Conservation (phyloP, 1,284 basidiomycete genomes). For the Singerocomus rubriflavus region DNA sequence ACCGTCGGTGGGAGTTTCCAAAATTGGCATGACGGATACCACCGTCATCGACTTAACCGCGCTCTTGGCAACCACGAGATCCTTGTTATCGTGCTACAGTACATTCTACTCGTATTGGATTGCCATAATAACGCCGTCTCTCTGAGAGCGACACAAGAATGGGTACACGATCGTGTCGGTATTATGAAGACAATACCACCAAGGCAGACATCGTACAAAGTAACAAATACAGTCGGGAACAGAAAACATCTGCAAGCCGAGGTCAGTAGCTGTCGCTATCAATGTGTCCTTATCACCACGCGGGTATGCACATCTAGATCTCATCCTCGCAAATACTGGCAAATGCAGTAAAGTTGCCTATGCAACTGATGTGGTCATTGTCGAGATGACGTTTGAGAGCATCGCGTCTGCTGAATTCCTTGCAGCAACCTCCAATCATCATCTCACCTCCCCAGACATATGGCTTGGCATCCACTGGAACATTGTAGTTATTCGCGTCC, state of each 20-base stretch:
- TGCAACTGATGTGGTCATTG: constrained; percentile 40
- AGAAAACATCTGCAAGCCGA: constrained; percentile 4
- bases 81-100: constrained; percentile 9
- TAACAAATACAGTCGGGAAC: constrained; percentile 12
- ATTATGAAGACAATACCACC: constrained; percentile 7
- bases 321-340: constrained; percentile 28
- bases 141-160: not conserved
- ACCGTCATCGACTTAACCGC: too few relatives aligned
- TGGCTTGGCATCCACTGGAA: constrained; percentile 32
- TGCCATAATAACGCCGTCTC: constrained; percentile 15
- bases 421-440: constrained; percentile 50
- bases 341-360: constrained; percentile 34
- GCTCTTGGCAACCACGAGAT: too few relatives aligned
- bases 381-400: constrained; percentile 55
- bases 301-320: constrained; percentile 7
- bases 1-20: constrained; percentile 13
- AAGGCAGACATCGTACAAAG: constrained; percentile 6
- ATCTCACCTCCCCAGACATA: constrained; percentile 30
- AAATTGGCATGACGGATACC: constrained; percentile 9
- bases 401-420: constrained; percentile 52
- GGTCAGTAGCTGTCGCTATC: constrained; percentile 4
- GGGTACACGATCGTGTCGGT: constrained; percentile 16
- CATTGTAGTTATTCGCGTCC: constrained; percentile 31
- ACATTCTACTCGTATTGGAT: constrained; percentile 11
- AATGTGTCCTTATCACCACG: constrained; percentile 7